Evolutionary conservation across 441 rosid species (phyloP).

Genomic region (Adansonia madagascariensis): DNA sequence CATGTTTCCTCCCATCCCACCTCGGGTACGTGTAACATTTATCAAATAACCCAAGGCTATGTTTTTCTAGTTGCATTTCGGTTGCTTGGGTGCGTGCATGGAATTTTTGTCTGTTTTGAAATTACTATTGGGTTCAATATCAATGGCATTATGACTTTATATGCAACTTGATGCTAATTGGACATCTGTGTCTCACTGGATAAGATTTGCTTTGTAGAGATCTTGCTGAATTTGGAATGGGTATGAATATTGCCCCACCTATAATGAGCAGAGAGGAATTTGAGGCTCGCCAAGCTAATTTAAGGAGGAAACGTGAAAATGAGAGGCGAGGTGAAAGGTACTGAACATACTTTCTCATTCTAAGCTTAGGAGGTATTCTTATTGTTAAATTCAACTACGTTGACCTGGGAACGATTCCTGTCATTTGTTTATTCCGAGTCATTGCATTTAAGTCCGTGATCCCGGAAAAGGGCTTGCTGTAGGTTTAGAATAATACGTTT

Average conservation of each 20-base stretch:
- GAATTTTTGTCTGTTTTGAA: not conserved
- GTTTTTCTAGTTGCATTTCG: not conserved
- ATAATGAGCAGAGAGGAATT: conserved; percentile 91
- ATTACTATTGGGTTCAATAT: conserved; percentile 5
- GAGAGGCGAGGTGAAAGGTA: conserved; percentile 85
- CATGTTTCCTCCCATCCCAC: conserved; percentile 66
- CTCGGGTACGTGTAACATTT: conserved; percentile 47
- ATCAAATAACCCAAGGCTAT: conserved; percentile 28
- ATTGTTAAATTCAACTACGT: not conserved
- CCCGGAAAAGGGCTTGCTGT: not conserved
- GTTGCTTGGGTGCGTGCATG: not conserved
- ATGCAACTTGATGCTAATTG: not conserved
- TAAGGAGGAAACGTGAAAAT: conserved; percentile 79
- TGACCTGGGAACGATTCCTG: not conserved
- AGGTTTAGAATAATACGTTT: not conserved
- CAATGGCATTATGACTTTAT: not conserved
- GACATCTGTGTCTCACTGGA: not conserved
- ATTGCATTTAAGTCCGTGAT: not conserved
- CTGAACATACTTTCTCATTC: not conserved
- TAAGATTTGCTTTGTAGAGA: conserved; percentile 69
- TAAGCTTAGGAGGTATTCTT: not conserved
- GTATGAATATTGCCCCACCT: conserved; percentile 72
- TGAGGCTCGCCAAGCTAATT: conserved; percentile 86
- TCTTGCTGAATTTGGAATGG: conserved; percentile 78
- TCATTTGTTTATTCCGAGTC: not conserved